A percentile compares a stretch with the other conserved stretches of the same genome.
Conservation (phyloP, 2,329 filamentous ascomycete genomes). For the Talaromyces sp. region DNA sequence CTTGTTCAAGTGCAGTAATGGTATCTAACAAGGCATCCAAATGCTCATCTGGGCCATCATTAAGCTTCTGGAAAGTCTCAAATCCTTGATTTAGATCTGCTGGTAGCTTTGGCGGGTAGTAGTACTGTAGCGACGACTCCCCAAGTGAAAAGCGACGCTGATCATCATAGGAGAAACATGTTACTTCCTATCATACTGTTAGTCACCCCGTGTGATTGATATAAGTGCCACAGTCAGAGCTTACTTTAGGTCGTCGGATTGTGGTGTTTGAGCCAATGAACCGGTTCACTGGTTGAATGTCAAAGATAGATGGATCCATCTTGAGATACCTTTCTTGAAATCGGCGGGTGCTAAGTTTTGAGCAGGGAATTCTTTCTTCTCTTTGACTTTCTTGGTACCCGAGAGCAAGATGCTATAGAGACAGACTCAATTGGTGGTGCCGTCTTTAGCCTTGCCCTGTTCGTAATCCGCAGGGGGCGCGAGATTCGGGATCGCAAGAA, state of each 20-base stretch:
- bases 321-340: background rate
- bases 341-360: too few relatives aligned
- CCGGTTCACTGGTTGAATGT: conserved; percentile 69
- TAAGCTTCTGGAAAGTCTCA: conserved; percentile 77
- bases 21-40: conserved; percentile 80
- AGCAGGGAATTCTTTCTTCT: too few relatives aligned
- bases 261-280: conserved; percentile 70
- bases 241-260: conserved; percentile 74
- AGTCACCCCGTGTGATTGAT: background rate
- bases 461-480: too few relatives aligned
- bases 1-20: conserved; percentile 72
- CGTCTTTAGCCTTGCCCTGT: too few relatives aligned
- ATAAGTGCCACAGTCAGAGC: conserved; percentile 18
- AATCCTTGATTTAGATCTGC: conserved; percentile 79
- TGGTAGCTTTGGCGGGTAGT: conserved; percentile 74
- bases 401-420: too few relatives aligned
- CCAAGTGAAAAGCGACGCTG: conserved; percentile 75
- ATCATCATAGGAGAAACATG: conserved; percentile 91
- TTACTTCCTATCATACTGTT: conserved; percentile 70
- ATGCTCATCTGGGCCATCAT: conserved; percentile 83
- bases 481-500: too few relatives aligned
- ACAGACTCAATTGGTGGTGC: too few relatives aligned
- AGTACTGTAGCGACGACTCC: conserved; percentile 81
- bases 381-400: too few relatives aligned
- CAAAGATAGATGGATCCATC: conserved; percentile 54